Conservation (phyloP, 2,329 filamentous ascomycete species). For the Colletotrichum liaoningense region DNA sequence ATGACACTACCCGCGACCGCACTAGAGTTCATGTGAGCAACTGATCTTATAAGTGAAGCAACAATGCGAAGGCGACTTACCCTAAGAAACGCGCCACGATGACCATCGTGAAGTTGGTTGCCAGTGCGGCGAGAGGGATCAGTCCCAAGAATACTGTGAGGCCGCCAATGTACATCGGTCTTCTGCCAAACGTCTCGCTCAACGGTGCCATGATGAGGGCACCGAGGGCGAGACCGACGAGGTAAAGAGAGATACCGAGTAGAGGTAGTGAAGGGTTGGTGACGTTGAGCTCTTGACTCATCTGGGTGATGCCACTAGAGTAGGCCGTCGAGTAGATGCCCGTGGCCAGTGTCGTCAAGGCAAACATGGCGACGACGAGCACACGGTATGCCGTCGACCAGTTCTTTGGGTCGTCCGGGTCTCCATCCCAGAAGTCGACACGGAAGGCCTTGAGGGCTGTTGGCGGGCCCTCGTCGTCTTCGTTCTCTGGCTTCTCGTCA, state of each 20-base stretch:
- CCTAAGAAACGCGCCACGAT: constrained; percentile 63
- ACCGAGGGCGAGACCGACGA: constrained; percentile 69
- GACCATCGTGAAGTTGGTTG: constrained; percentile 65
- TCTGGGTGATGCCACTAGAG: constrained; percentile 26
- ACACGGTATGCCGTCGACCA: constrained; percentile 23
- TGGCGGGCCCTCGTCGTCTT: not conserved
- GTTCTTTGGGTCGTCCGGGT: constrained; percentile 60
- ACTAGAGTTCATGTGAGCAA: constrained; percentile 45
- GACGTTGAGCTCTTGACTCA: constrained; percentile 13
- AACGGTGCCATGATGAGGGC: constrained; percentile 70
- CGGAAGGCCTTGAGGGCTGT: constrained; percentile 56
- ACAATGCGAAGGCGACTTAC: not conserved
- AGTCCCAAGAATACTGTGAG: constrained; percentile 65
- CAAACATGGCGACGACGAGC: constrained; percentile 29
- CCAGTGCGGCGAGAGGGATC: constrained; percentile 53
- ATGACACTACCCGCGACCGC: constrained; percentile 72
- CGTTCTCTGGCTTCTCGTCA: not conserved
- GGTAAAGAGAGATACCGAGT: constrained; percentile 71
- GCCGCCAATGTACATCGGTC: constrained; percentile 66
- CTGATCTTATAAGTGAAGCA: too few relatives aligned
- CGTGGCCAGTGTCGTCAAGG: constrained; percentile 27
- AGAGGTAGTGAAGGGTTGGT: constrained; percentile 59
- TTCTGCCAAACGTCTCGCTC: constrained; percentile 63
- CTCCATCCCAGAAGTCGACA: constrained; percentile 67
- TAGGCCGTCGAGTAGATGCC: constrained; percentile 29